Base-by-base conservation (phyloP, 805 yeast genomes). In the Schizosaccharomyces osmophilus region DNA sequence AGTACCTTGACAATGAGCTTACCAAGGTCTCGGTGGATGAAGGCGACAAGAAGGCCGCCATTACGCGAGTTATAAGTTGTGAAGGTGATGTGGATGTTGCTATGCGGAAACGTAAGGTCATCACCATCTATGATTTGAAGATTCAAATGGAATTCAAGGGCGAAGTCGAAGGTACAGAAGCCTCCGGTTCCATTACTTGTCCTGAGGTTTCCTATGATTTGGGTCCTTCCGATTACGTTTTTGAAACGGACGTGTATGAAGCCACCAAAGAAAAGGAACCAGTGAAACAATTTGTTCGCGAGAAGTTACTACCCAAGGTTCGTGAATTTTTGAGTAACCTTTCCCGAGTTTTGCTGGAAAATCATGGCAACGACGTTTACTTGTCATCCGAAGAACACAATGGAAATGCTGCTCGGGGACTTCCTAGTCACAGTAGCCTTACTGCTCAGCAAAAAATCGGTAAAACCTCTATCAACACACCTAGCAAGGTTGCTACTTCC, bases 191-290 rank as follows among this genome's bases (percentile, higher is more conserved):
- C 22, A 82, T 93, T 62, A 78, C 82, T 6, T 73, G 93, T 61
- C 99, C 98, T 5, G 98, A 93, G 71, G 78, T 93, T 63, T 90
- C 97, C 5, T 93, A 93, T 72, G 97, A 93, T 71, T 81, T 95
- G 9, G 93, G 84, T 61, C 78, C 74, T 31, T 89, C 84, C 64
- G 97, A 88, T 65, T 84, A 82, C 67, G 96, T 87, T 71, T 93
- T 90, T 69, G 84, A 83, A 61, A 77, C 88, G 61, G 77, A 84
- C 29, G 77, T 88, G 55, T 78, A 78, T 67, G 78, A 78, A 63
- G 84, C 82, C 64, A 74, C 75, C 29, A 70, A 68, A 15, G 73
- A 69, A 58, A 73, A 69, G 64, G 76, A 70, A 58, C 71, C 73
- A 26, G 82, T 80, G 61, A 80, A 79, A 67, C 72, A 59, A n/a